Conservation (phyloP, 2,329 filamentous ascomycete species). For the Exophiala viscosa region DNA sequence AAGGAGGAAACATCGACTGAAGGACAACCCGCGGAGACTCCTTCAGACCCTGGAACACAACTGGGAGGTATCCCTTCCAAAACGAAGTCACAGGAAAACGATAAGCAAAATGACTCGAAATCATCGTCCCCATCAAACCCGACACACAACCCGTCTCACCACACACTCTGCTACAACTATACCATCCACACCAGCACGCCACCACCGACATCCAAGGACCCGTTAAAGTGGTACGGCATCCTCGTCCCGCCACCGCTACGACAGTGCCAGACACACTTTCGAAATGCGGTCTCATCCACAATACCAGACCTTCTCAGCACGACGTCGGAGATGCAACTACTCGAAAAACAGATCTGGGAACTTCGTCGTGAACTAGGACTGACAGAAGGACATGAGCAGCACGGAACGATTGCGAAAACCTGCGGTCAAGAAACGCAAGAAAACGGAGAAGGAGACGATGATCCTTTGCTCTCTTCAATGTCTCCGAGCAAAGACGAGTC, state of each 20-base stretch:
- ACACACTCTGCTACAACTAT: background rate
- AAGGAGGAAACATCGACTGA: no score
- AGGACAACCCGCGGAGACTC: no score
- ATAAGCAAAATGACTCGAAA: background rate
- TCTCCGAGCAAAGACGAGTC: background rate
- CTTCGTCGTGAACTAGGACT: conserved; percentile 15
- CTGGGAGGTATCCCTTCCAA: no score
- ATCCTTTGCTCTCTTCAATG: background rate
- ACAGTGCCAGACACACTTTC: conserved; percentile 43
- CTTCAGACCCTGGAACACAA: no score
- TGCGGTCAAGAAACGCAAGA: background rate
- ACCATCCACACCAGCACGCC: conserved; percentile 1
- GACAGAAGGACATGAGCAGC: background rate
- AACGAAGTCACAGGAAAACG: no score
- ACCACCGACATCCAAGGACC: conserved; percentile 31
- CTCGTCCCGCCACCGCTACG: conserved; percentile 44
- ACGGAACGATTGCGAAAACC: background rate
- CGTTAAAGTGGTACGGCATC: conserved; percentile 49
- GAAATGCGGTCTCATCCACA: conserved; percentile 34
- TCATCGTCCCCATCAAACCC: conserved; percentile 3
- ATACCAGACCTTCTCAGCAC: conserved; percentile 39
- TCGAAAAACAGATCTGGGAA: conserved; percentile 39
- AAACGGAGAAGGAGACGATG: background rate
- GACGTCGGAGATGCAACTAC: conserved; percentile 37
- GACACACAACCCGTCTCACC: conserved; percentile 5